Conservation (phyloP, 2,329 filamentous ascomycete species). For the Phialemonium atrogriseum region DNA sequence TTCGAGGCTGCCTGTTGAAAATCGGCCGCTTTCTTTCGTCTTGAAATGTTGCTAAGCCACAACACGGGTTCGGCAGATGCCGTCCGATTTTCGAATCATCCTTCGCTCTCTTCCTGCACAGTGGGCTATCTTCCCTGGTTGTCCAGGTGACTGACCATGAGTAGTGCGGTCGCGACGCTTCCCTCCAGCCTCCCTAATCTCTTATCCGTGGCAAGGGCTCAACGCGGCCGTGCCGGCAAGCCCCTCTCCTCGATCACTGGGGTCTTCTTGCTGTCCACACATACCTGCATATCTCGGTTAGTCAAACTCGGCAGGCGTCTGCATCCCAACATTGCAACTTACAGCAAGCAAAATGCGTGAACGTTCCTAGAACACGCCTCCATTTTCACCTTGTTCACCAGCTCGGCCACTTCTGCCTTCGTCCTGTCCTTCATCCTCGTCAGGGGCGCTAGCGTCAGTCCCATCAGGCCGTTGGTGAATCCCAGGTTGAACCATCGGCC, state of each 20-base stretch:
- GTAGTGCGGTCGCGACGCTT: too few relatives aligned
- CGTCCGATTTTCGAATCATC: too few relatives aligned
- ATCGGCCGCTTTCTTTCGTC: too few relatives aligned
- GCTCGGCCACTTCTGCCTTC: slow-evolving; percentile 50
- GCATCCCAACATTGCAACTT: slow-evolving; percentile 36
- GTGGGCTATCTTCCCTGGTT: too few relatives aligned
- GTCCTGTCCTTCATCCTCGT: slow-evolving; percentile 55
- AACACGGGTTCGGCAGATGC: too few relatives aligned
- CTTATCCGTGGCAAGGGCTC: too few relatives aligned
- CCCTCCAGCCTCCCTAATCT: too few relatives aligned
- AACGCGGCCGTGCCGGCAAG: too few relatives aligned
- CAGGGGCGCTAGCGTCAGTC: slow-evolving; percentile 66
- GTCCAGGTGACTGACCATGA: too few relatives aligned
- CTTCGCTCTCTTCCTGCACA: too few relatives aligned
- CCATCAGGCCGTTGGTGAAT: slow-evolving; percentile 64
- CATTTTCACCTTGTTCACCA: slow-evolving; percentile 54
- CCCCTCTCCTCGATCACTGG: slow-evolving; percentile 7
- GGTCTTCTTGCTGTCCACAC: slow-evolving; percentile 19
- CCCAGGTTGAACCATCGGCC: slow-evolving; percentile 80
- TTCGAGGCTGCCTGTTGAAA: too few relatives aligned
- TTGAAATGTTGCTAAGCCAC: too few relatives aligned
- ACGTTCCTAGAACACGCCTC: slow-evolving; percentile 63
- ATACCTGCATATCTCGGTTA: slow-evolving; percentile 13
- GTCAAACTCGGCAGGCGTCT: slow-evolving; percentile 1
- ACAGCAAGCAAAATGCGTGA: slow-evolving; percentile 71